Evolutionary conservation across 1,284 basidiomycete genomes (phyloP).

Genomic region (Inonotus hispidus): DNA sequence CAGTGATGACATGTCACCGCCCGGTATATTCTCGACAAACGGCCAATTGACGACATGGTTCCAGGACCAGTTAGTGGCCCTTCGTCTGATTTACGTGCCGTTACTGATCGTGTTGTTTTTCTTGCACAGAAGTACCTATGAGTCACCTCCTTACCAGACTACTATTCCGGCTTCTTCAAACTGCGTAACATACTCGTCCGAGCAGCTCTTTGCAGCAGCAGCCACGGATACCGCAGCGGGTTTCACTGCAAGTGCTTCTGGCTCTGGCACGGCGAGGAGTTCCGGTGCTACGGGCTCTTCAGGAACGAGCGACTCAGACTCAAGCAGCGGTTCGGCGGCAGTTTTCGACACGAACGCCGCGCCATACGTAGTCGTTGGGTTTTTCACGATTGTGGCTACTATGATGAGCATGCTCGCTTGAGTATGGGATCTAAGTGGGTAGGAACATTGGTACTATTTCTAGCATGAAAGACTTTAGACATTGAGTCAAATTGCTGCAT

Average conservation of each 20-base stretch:
- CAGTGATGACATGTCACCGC: slow-evolving; percentile 27
- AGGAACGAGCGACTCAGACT: slow-evolving; percentile 4
- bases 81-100: not conserved
- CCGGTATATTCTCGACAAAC: slow-evolving; percentile 19
- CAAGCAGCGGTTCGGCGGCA: not conserved
- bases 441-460: not conserved
- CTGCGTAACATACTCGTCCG: slow-evolving; percentile 32
- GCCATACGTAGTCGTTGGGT: slow-evolving; percentile 13
- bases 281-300: not conserved
- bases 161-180: slow-evolving; percentile 30
- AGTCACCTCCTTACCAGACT: slow-evolving; percentile 31
- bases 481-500: not conserved
- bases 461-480: not conserved
- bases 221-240: slow-evolving; percentile 20
- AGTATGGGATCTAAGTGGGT: not conserved
- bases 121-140: not conserved
- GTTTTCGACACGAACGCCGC: slow-evolving; percentile 6
- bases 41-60: slow-evolving; percentile 19
- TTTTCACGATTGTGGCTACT: slow-evolving; percentile 12
- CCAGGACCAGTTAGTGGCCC: slow-evolving; percentile 10
- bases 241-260: slow-evolving; percentile 10
- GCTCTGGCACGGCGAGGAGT: not conserved
- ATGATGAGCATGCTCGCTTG: slow-evolving; percentile 17
- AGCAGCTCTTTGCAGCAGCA: slow-evolving; percentile 29
- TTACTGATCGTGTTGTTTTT: not conserved